Percentiles rank a stretch among this genome's conserved stretches.
phyloP scores from a whole-genome alignment of 1,284 basidiomycete genomes.

The Cerrena zonata region DNA sequence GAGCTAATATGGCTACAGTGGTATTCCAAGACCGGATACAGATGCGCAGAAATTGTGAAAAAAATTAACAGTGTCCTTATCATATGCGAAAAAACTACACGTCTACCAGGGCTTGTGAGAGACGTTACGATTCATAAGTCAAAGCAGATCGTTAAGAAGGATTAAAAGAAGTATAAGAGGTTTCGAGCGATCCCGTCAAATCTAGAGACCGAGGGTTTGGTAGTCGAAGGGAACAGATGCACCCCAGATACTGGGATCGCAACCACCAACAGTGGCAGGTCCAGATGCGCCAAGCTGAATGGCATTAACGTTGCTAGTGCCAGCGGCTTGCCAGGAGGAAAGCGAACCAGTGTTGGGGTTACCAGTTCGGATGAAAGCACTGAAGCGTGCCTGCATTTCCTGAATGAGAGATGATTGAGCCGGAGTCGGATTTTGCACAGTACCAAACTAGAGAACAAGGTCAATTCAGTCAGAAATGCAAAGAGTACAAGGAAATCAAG shows the following conservation, averaged over 20 bases:
- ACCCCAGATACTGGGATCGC: slow-evolving; percentile 64
- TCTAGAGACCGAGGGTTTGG: slow-evolving; percentile 51
- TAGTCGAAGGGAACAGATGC: slow-evolving; percentile 59
- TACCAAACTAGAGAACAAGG: slow-evolving; percentile 51
- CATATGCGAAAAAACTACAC: too few relatives aligned
- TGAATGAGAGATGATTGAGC: slow-evolving; percentile 51
- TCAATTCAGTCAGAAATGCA: not conserved
- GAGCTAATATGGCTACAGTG: too few relatives aligned
- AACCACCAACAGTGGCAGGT: slow-evolving; percentile 48
- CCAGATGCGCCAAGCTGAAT: slow-evolving; percentile 53
- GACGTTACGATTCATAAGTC: too few relatives aligned
- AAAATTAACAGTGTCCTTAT: too few relatives aligned
- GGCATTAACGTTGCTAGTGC: slow-evolving; percentile 44
- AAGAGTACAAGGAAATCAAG: slow-evolving; percentile 9
- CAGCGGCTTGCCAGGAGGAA: slow-evolving; percentile 47
- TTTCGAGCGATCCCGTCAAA: too few relatives aligned
- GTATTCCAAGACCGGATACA: too few relatives aligned
- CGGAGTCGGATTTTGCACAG: slow-evolving; percentile 48
- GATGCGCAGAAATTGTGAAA: too few relatives aligned
- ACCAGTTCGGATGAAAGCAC: slow-evolving; percentile 55
- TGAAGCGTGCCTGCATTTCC: slow-evolving; percentile 67
- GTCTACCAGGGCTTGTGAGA: too few relatives aligned
- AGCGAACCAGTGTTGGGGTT: slow-evolving; percentile 48
- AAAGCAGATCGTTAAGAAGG: too few relatives aligned
- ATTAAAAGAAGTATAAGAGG: too few relatives aligned